Conservation (phyloP, 192 early-diverging fungal genomes). For the Podila epicladia region DNA sequence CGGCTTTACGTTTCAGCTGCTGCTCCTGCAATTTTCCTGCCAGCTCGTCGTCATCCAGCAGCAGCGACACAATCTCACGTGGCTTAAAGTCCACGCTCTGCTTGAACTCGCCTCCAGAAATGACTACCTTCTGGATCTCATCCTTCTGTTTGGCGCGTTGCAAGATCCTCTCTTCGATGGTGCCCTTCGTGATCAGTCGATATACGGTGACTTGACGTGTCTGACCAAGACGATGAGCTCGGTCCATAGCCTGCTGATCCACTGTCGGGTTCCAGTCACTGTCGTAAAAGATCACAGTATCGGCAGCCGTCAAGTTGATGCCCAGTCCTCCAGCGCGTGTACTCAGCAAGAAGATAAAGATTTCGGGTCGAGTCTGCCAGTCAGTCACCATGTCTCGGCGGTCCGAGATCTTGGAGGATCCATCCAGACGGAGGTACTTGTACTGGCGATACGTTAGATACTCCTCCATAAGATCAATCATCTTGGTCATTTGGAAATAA, state of each 20-base stretch:
- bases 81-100: constrained; percentile 85
- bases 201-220: constrained; percentile 89
- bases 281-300: constrained; percentile 90
- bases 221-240: constrained; percentile 86
- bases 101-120: constrained; percentile 87
- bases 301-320: constrained; percentile 91
- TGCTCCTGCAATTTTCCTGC: constrained; percentile 64
- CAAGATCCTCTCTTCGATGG: constrained; percentile 85
- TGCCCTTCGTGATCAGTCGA: constrained; percentile 79
- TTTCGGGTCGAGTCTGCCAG: constrained; percentile 88
- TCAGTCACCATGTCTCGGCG: constrained; percentile 91
- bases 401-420: constrained; percentile 86
- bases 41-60: constrained; percentile 82
- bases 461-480: constrained; percentile 91
- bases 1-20: constrained; percentile 64
- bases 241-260: constrained; percentile 93
- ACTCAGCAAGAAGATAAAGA: constrained; percentile 87
- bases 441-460: constrained; percentile 88
- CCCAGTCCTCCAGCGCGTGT: constrained; percentile 89
- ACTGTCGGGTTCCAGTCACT: constrained; percentile 93
- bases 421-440: constrained; percentile 89
- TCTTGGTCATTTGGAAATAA: constrained; percentile 92
- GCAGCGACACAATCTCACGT: constrained; percentile 87
- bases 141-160: constrained; percentile 90
- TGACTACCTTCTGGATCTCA: constrained; percentile 95